Evolutionary conservation across 208 protist genomes (phyloP).

Genomic region (Leishmania guyanensis): DNA sequence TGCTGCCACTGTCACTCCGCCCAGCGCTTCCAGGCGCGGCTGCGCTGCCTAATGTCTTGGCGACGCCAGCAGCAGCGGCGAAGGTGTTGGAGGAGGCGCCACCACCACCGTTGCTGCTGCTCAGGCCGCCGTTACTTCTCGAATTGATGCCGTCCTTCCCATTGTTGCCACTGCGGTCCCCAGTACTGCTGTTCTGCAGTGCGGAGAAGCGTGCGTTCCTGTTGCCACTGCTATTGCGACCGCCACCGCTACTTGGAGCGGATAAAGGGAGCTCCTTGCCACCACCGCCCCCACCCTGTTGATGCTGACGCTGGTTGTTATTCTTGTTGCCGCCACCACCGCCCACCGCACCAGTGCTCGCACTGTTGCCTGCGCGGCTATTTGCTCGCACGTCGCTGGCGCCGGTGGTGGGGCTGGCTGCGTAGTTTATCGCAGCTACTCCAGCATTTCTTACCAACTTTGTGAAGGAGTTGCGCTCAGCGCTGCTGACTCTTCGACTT

Average conservation of each 20-base stretch:
- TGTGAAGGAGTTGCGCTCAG: constrained; percentile 1
- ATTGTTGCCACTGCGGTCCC: constrained; percentile 5
- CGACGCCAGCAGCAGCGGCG: background rate
- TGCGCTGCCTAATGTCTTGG: background rate
- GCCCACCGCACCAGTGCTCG: constrained; percentile 1
- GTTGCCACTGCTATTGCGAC: background rate
- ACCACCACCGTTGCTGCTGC: background rate
- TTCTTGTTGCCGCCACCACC: constrained; percentile 8
- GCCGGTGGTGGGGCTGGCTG: background rate
- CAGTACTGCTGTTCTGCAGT: background rate
- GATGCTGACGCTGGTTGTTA: constrained; percentile 5
- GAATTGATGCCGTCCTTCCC: background rate
- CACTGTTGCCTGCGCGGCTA: background rate
- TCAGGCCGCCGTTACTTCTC: background rate
- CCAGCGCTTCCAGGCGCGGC: background rate
- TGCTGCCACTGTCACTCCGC: constrained; percentile 5
- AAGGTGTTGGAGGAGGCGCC: background rate
- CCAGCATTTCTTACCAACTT: constrained; percentile 14
- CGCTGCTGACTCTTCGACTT: constrained; percentile 2
- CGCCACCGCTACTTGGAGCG: background rate
- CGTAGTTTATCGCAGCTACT: background rate
- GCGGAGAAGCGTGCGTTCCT: background rate
- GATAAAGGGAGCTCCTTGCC: background rate
- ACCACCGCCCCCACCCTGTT: background rate
- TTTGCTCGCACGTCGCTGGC: background rate